Conservation (phyloP, 1,284 basidiomycete species). For the Leccinum pachyderme region DNA sequence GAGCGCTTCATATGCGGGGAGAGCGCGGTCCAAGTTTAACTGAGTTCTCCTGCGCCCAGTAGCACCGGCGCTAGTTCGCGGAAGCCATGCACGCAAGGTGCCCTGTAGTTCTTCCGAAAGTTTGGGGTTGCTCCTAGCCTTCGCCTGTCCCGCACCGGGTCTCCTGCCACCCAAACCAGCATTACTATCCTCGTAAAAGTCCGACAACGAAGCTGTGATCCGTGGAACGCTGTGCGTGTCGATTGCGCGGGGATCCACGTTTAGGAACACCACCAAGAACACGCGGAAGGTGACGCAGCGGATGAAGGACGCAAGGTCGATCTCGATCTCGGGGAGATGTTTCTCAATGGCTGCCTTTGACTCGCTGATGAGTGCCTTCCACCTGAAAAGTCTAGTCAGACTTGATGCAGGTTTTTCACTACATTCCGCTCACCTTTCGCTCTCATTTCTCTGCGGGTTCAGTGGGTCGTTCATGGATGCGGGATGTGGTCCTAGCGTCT, state of each 20-base stretch:
- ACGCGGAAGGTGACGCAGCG: conserved; percentile 44
- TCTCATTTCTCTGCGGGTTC: conserved; percentile 32
- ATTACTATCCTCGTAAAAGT: conserved; percentile 36
- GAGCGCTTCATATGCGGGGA: conserved; percentile 58
- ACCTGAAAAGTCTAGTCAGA: conserved; percentile 20
- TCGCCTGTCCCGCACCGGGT: not conserved
- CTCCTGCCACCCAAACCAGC: not conserved
- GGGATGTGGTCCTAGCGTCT: conserved; percentile 8
- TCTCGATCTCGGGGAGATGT: conserved; percentile 13
- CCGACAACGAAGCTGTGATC: conserved; percentile 39
- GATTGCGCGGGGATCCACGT: conserved; percentile 34
- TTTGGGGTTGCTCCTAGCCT: not conserved
- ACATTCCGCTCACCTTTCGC: conserved; percentile 24
- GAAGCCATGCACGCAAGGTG: conserved; percentile 39
- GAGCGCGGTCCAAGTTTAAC: conserved; percentile 48
- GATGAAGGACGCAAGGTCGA: conserved; percentile 39
- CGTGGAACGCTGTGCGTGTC: conserved; percentile 29
- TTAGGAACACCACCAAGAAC: conserved; percentile 42
- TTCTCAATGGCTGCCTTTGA: conserved; percentile 29
- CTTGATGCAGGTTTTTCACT: not conserved
- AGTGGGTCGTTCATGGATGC: conserved; percentile 39
- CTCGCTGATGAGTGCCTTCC: conserved; percentile 26
- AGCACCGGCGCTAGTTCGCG: conserved; percentile 10
- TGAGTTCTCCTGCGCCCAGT: conserved; percentile 3
- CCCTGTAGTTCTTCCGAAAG: conserved; percentile 24